These are phyloP conservation scores for Hypholoma fasciculare DNA, from an alignment of 768 basidiomycete species.

Conservation along the genomic window DNA sequence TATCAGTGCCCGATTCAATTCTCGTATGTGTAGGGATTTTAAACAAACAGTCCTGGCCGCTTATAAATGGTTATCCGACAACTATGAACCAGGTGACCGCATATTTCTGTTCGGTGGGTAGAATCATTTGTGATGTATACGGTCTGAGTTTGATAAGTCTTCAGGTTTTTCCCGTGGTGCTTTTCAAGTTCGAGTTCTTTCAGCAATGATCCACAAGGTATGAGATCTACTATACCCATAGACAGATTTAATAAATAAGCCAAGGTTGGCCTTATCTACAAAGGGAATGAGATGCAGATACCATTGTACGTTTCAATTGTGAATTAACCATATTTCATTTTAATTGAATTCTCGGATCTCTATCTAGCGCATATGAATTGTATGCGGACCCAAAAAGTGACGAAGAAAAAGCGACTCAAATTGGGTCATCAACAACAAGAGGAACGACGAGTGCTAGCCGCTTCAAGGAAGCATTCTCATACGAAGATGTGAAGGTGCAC, in stretches of 20 bases:
- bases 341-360: no score
- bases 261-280: constrained; percentile 42
- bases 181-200: constrained; percentile 42
- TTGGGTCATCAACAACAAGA: not conserved
- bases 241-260: not conserved
- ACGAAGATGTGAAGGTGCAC: not conserved
- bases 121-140: not conserved
- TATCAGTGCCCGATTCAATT: not conserved
- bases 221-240: not conserved
- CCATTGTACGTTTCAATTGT: constrained; percentile 9
- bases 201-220: constrained; percentile 43
- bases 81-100: constrained; percentile 23
- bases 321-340: no score
- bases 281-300: constrained; percentile 38
- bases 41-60: constrained; percentile 22
- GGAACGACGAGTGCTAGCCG: not conserved
- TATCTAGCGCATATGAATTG: constrained; percentile 15
- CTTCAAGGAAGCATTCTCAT: constrained; percentile 2
- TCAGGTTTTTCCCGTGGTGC: constrained; percentile 51
- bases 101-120: constrained; percentile 26
- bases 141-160: not conserved
- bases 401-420: constrained; percentile 1
- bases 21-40: constrained; percentile 23
- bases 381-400: constrained; percentile 8
- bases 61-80: constrained; percentile 28